Evolutionary conservation across 805 yeast species (phyloP).

Genomic region (Saitoella complicata): DNA sequence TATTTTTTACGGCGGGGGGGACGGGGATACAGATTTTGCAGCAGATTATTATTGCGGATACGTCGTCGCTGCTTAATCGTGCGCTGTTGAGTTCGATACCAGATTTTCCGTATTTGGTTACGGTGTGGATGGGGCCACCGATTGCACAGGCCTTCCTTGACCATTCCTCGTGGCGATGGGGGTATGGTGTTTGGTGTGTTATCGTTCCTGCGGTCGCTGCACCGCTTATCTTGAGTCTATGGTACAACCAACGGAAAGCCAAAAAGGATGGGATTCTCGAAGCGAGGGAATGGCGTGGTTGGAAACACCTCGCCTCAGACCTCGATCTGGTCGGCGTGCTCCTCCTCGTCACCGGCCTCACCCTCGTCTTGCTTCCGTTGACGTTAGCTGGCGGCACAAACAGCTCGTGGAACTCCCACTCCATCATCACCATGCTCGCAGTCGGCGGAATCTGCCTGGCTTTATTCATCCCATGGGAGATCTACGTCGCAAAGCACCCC

Average conservation of each 20-base stretch:
- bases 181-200: constrained; percentile 34
- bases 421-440: constrained; percentile 42
- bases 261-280: neutral
- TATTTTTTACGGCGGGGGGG: constrained; percentile 24
- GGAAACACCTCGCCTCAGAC: constrained; percentile 22
- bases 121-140: constrained; percentile 27
- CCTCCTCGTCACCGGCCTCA: constrained; percentile 34
- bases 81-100: constrained; percentile 24
- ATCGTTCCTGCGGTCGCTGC: constrained; percentile 26
- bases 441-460: constrained; percentile 41
- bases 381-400: constrained; percentile 46
- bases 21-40: constrained; percentile 25
- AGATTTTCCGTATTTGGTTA: constrained; percentile 27
- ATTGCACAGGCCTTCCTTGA: constrained; percentile 18
- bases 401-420: constrained; percentile 34
- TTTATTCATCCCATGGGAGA: constrained; percentile 36
- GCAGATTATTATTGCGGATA: constrained; percentile 24
- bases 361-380: constrained; percentile 47
- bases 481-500: constrained; percentile 25
- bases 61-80: constrained; percentile 26
- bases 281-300: neutral
- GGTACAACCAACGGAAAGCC: constrained; percentile 11
- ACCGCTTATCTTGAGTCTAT: constrained; percentile 14
- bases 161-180: constrained; percentile 34
- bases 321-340: constrained; percentile 43